Percentiles rank a stretch among this genome's conserved stretches.
Evolutionary conservation across 192 early-diverging fungal species (phyloP).

Genomic region (Gigaspora rosea): DNA sequence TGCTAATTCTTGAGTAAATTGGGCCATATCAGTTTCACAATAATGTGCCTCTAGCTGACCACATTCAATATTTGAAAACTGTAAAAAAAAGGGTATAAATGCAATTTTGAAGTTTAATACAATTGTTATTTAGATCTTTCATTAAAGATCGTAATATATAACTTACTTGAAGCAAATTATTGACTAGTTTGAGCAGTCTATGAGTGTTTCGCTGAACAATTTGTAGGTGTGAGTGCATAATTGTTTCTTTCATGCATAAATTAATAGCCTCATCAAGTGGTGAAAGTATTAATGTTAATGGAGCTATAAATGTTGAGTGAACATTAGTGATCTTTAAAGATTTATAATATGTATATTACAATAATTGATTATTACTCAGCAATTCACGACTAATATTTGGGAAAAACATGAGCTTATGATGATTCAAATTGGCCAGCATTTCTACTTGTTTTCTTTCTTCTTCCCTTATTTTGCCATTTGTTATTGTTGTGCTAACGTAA

Average conservation of each 20-base stretch:
- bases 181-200: constrained; percentile 51
- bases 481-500: constrained; percentile 38
- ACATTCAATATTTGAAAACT: constrained; percentile 19
- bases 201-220: constrained; percentile 40
- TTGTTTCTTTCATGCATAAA: constrained; percentile 31
- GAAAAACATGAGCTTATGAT: constrained; percentile 41
- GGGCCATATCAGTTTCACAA: constrained; percentile 47
- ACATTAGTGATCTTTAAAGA: neutral
- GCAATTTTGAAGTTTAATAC: too few relatives aligned
- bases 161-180: constrained; percentile 49
- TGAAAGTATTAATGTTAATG: constrained; percentile 57
- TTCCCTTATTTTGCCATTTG: constrained; percentile 40
- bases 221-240: constrained; percentile 34
- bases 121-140: too few relatives aligned
- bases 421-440: too few relatives aligned
- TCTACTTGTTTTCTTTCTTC: constrained; percentile 35
- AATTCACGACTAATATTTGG: constrained; percentile 51
- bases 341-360: neutral
- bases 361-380: constrained; percentile 38
- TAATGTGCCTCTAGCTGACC: constrained; percentile 39
- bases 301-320: constrained; percentile 34
- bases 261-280: constrained; percentile 51
- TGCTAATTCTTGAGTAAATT: neutral
- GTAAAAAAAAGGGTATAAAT: neutral
- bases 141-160: too few relatives aligned